Evolutionary conservation across 805 yeast genomes (phyloP).

Genomic region (Cyberlindnera euphorbiae): DNA sequence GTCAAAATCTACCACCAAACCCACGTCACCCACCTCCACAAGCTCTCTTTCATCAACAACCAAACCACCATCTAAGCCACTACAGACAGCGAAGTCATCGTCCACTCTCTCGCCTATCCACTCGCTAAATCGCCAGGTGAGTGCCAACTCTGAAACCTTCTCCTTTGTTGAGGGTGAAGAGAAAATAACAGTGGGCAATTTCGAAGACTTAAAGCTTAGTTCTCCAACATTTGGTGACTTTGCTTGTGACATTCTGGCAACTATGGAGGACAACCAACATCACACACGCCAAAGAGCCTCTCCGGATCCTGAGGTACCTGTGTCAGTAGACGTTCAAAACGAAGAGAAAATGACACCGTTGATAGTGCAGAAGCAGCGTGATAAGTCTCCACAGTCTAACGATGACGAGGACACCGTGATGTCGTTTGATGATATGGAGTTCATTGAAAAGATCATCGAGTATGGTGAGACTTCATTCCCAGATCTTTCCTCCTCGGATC

Average conservation of each 20-base stretch:
- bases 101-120: background rate
- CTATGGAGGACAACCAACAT: conserved; percentile 1
- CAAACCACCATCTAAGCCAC: background rate
- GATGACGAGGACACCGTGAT: conserved; percentile 17
- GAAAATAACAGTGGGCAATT: conserved; percentile 15
- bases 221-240: conserved; percentile 5
- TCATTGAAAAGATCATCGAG: conserved; percentile 35
- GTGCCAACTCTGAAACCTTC: conserved; percentile 12
- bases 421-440: conserved; percentile 31
- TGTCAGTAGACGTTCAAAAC: background rate
- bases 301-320: background rate
- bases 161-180: conserved; percentile 26
- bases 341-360: background rate
- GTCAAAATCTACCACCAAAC: background rate
- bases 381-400: conserved; percentile 1
- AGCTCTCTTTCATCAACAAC: conserved; percentile 1
- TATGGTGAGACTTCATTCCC: conserved; percentile 38
- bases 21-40: background rate
- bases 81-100: background rate
- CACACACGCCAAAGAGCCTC: too few relatives aligned
- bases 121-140: conserved; percentile 6
- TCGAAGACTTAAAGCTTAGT: conserved; percentile 13
- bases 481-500: conserved; percentile 26
- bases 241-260: conserved; percentile 2
- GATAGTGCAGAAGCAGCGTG: conserved; percentile 4